These are phyloP conservation scores for Pythium angustatum DNA, from an alignment of 352 stramenopile species.

Conservation along the genomic window DNA sequence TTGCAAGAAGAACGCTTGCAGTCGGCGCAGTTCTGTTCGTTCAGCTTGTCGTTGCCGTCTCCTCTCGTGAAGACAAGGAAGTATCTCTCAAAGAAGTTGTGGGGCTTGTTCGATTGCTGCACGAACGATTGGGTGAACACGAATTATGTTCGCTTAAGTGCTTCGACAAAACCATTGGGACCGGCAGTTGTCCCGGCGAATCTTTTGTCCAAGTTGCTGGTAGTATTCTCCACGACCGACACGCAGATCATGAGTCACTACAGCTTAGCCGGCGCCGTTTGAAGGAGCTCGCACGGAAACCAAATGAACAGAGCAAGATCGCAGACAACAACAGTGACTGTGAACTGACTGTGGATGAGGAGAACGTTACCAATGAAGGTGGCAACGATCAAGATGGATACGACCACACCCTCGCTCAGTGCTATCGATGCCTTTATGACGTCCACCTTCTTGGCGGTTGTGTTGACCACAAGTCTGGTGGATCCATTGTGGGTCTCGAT, in stretches of 20 bases:
- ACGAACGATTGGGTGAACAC: slow-evolving; percentile 24
- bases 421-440: slow-evolving; percentile 76
- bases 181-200: slow-evolving; percentile 1
- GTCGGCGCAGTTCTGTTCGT: slow-evolving; percentile 58
- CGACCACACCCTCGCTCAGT: slow-evolving; percentile 59
- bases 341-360: slow-evolving; percentile 10
- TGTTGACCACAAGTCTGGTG: slow-evolving; percentile 60
- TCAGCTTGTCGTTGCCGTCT: slow-evolving; percentile 33
- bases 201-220: slow-evolving; percentile 25
- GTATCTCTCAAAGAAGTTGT: slow-evolving; percentile 8
- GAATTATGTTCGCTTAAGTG: slow-evolving; percentile 20
- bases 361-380: slow-evolving; percentile 11
- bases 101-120: slow-evolving; percentile 18
- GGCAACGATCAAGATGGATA: slow-evolving; percentile 34
- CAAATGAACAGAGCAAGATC: not conserved
- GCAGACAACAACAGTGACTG: slow-evolving; percentile 10
- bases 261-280: not conserved
- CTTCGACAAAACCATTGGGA: slow-evolving; percentile 14
- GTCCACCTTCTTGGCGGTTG: slow-evolving; percentile 58
- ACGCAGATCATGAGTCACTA: slow-evolving; percentile 1
- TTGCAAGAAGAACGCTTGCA: slow-evolving; percentile 45
- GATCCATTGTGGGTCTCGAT: slow-evolving; percentile 18
- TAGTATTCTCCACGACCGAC: slow-evolving; percentile 7
- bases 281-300: not conserved
- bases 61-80: not conserved